phyloP scores from a whole-genome alignment of 1,139 yeast genomes.

The Hanseniaspora gamundiae region DNA sequence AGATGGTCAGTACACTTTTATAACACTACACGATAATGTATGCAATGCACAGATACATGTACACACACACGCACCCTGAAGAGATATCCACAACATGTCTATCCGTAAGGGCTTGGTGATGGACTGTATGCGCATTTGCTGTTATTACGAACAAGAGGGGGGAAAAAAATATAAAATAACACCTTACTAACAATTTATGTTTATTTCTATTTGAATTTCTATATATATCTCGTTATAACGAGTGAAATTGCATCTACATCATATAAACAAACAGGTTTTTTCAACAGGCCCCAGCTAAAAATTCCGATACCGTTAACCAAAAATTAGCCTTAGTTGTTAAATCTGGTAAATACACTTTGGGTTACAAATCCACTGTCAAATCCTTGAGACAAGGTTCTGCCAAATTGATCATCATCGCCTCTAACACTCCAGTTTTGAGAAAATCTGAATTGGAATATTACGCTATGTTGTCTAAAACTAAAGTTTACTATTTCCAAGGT shows the following conservation, averaged over 20 bases:
- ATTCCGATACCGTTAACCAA: constrained; percentile 93
- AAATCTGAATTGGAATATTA: constrained; percentile 99
- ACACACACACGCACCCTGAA: neutral
- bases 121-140: too few species aligned
- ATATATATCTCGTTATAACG: too few species aligned
- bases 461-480: constrained; percentile 99
- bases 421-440: constrained; percentile 99
- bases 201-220: too few species aligned
- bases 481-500: constrained; percentile 96
- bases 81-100: neutral
- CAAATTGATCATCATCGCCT: constrained; percentile 94
- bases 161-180: too few species aligned
- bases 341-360: constrained; percentile 99
- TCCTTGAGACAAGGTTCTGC: constrained; percentile 98
- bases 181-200: too few species aligned
- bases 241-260: too few species aligned
- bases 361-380: constrained; percentile 98
- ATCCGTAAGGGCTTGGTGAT: too few species aligned
- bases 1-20: constrained; percentile 5
- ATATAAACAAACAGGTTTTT: too few species aligned
- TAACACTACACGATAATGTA: too few species aligned
- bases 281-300: constrained; percentile 78
- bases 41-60: too few species aligned
- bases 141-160: too few species aligned
- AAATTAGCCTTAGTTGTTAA: constrained; percentile 96